These are phyloP conservation scores for Dothideomycetidae sp. DNA, from an alignment of 2,329 filamentous ascomycete genomes.

Conservation along the genomic window DNA sequence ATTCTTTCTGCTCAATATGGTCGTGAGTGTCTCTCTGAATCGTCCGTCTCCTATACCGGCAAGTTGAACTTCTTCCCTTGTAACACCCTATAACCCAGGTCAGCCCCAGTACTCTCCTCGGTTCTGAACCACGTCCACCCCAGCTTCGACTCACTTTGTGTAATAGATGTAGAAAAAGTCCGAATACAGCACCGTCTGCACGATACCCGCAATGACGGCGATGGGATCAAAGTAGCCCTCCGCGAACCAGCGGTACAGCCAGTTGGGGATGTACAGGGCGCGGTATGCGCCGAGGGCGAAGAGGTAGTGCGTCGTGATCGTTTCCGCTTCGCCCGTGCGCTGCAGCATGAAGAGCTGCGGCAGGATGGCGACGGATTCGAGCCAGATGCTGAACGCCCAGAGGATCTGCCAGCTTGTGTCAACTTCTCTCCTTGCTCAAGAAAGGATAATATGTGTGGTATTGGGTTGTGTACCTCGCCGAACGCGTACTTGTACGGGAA, in stretches of 20 bases:
- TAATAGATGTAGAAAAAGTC: constrained; percentile 99
- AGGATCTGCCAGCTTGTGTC: constrained; percentile 65
- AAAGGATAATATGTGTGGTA: not conserved
- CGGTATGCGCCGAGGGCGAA: constrained; percentile 86
- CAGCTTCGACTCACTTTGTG: constrained; percentile 62
- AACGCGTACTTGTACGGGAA: constrained; percentile 71
- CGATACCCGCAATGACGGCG: constrained; percentile 70
- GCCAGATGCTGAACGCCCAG: constrained; percentile 97
- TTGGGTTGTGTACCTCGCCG: constrained; percentile 50
- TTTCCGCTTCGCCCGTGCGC: constrained; percentile 92
- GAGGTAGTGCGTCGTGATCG: constrained; percentile 97
- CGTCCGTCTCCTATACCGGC: constrained; percentile 29
- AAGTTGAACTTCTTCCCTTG: constrained; percentile 42
- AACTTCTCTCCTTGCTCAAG: not conserved
- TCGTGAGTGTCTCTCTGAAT: no score
- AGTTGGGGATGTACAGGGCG: constrained; percentile 95
- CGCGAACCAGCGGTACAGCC: constrained; percentile 79
- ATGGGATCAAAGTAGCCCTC: constrained; percentile 65
- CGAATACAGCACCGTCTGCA: constrained; percentile 91
- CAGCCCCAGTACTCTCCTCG: not conserved
- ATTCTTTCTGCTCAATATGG: no score
- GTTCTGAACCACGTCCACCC: not conserved
- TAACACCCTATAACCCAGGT: constrained; percentile 29
- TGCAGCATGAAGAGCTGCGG: constrained; percentile 98
- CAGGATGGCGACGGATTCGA: constrained; percentile 90